Percentiles rank a stretch among this genome's conserved stretches.
Evolutionary conservation across 306 rosid genomes (phyloP).

Genomic region (Gynostemma pentaphyllum): DNA sequence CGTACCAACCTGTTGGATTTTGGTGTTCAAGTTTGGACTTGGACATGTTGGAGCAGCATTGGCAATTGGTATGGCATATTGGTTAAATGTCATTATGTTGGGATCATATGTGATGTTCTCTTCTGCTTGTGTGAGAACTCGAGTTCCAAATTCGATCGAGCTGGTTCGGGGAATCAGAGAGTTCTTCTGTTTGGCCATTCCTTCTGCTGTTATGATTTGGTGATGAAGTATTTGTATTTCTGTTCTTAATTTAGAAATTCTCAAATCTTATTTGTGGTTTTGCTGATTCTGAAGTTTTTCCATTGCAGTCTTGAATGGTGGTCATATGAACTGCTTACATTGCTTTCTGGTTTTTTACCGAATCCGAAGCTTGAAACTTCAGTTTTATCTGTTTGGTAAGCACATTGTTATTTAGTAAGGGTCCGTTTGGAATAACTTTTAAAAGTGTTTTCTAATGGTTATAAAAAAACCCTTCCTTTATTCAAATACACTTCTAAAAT

Average conservation of each 20-base stretch:
- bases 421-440: too few species aligned
- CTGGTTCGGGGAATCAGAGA: constrained; percentile 41
- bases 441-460: too few species aligned
- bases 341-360: constrained; percentile 55
- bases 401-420: not conserved
- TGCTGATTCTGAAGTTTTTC: not conserved
- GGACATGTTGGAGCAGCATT: constrained; percentile 58
- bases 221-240: not conserved
- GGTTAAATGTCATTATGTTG: constrained; percentile 51
- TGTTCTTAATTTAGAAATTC: not conserved
- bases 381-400: constrained; percentile 63
- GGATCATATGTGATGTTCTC: constrained; percentile 34
- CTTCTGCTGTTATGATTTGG: constrained; percentile 71
- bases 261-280: not conserved
- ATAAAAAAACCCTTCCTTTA: too few species aligned
- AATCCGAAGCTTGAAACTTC: constrained; percentile 75
- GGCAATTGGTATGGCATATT: constrained; percentile 47
- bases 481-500: too few species aligned
- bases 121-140: constrained; percentile 17
- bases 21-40: constrained; percentile 48
- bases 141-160: constrained; percentile 24
- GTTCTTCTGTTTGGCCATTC: constrained; percentile 55
- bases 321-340: not conserved
- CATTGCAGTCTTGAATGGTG: not conserved
- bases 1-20: constrained; percentile 47